A percentile compares a stretch with the other conserved stretches of the same genome.
Evolutionary conservation across 768 basidiomycete species (phyloP).

Genomic region (Rhizopogon sp.): DNA sequence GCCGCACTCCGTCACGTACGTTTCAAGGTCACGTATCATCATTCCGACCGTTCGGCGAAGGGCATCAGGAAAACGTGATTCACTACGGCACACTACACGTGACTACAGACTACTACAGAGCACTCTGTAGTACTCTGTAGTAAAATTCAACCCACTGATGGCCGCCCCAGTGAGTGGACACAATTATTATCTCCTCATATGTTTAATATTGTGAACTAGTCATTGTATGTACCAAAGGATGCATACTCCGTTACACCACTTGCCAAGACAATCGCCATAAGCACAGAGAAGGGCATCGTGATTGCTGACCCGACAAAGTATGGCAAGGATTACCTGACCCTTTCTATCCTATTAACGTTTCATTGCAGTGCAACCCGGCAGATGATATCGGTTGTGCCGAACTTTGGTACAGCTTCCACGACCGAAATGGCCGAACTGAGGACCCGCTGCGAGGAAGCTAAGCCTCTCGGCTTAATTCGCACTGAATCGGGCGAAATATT

Average conservation of each 20-base stretch:
- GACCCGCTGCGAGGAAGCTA: constrained; percentile 48
- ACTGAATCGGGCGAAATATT: constrained; percentile 51
- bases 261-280: constrained; percentile 59
- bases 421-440: constrained; percentile 49
- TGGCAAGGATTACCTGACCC: constrained; percentile 14
- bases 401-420: constrained; percentile 40
- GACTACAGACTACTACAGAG: no score
- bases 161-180: no score
- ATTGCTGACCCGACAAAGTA: constrained; percentile 69
- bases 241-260: constrained; percentile 57
- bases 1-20: constrained; percentile 31
- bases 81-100: no score
- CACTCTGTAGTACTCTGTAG: no score
- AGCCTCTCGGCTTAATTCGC: constrained; percentile 64
- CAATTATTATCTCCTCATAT: background rate
- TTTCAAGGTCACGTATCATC: constrained; percentile 26
- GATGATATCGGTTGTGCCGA: constrained; percentile 49
- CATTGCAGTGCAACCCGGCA: constrained; percentile 36
- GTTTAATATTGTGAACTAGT: constrained; percentile 31
- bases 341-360: background rate
- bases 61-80: no score
- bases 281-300: constrained; percentile 58
- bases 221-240: constrained; percentile 69
- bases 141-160: no score
- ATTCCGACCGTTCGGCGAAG: constrained; percentile 28